Percentiles rank a stretch among this genome's conserved stretches.
Conservation (phyloP, 495 filamentous ascomycete genomes). For the Aspergillus biplanus region DNA sequence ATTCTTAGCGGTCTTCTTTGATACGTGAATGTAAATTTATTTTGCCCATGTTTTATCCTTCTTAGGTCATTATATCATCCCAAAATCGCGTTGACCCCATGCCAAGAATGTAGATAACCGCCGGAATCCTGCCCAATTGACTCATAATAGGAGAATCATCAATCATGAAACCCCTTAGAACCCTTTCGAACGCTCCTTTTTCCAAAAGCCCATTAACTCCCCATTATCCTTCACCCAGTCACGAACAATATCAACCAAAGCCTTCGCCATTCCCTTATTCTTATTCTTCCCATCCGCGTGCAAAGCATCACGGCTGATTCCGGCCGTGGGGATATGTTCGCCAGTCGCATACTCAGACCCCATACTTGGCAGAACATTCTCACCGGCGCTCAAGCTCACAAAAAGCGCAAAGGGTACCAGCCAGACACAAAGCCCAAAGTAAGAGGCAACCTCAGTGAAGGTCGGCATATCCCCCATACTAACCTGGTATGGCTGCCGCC, state of each 20-base stretch:
- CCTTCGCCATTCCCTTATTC: constrained; percentile 87
- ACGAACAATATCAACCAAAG: constrained; percentile 75
- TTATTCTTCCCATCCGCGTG: constrained; percentile 55
- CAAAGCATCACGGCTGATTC: constrained; percentile 37
- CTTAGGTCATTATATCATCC: constrained; percentile 10
- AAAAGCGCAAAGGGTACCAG: constrained; percentile 94
- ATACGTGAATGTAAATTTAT: constrained; percentile 1
- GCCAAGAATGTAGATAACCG: neutral
- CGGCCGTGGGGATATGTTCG: constrained; percentile 51
- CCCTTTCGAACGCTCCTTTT: constrained; percentile 53
- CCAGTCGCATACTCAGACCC: constrained; percentile 68
- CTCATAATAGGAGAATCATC: neutral
- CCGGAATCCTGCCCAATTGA: neutral
- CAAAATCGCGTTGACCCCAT: neutral
- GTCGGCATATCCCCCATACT: constrained; percentile 64
- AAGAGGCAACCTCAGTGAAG: constrained; percentile 94
- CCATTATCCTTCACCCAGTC: constrained; percentile 74
- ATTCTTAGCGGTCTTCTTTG: neutral
- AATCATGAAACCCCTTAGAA: constrained; percentile 32
- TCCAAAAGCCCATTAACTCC: constrained; percentile 71
- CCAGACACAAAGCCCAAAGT: constrained; percentile 97
- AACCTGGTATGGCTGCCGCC: constrained; percentile 62
- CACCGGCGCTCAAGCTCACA: constrained; percentile 86
- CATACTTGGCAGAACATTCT: constrained; percentile 93
- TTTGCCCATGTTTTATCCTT: neutral